These are phyloP conservation scores for Fomitopsis serialis DNA, from an alignment of 768 basidiomycete species.

Conservation along the genomic window DNA sequence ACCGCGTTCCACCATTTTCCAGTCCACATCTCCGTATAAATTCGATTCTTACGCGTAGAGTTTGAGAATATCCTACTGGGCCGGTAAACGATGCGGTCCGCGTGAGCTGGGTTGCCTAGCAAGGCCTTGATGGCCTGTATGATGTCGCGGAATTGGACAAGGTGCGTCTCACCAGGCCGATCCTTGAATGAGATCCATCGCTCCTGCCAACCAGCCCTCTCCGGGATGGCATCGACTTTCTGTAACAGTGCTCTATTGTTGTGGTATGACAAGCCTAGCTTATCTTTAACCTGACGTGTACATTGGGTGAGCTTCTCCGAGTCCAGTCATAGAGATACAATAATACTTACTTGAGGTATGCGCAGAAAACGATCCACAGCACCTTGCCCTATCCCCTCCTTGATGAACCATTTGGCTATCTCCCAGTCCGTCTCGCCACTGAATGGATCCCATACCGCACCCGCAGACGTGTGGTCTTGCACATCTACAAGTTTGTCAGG, in stretches of 20 bases:
- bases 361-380: too few species aligned
- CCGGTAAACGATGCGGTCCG: constrained; percentile 20
- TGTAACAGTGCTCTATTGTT: constrained; percentile 13
- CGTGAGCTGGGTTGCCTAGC: constrained; percentile 29
- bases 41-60: constrained; percentile 12
- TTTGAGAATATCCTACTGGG: constrained; percentile 32
- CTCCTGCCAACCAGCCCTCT: constrained; percentile 9
- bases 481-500: too few species aligned
- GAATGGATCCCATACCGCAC: neutral
- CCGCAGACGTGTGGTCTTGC: too few species aligned
- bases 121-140: too few species aligned
- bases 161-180: constrained; percentile 7
- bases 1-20: constrained; percentile 46
- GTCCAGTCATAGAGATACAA: too few species aligned
- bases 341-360: neutral
- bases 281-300: constrained; percentile 8
- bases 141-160: constrained; percentile 28
- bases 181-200: neutral
- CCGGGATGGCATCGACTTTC: too few species aligned
- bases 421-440: too few species aligned
- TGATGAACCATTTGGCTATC: too few species aligned
- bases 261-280: constrained; percentile 11
- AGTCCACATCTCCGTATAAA: constrained; percentile 38
- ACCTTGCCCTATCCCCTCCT: too few species aligned
- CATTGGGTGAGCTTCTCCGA: neutral